Evolutionary conservation across 495 filamentous ascomycete species (phyloP), one percentile per base, ranked within the genome.

Genomic region (Apodospora peruviana): DNA sequence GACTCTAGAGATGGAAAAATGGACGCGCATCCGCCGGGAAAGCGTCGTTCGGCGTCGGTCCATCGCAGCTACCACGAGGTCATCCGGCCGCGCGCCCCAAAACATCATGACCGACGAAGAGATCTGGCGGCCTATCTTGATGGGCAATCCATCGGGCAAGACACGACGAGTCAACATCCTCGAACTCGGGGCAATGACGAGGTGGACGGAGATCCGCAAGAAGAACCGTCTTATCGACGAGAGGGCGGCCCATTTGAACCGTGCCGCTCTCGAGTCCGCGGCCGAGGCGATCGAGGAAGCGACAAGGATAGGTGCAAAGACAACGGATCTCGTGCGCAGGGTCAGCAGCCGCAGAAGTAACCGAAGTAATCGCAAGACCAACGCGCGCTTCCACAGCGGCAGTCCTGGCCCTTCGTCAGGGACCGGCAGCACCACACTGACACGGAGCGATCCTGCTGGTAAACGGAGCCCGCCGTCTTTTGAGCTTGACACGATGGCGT

Each of bases 141-240:
- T 86, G 51, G 84, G 84, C 29, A 84, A 83, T 67, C 84, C 84
- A 25, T 76, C 73, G 19, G 77, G 81, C 19, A 82, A 77, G 58
- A 80, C 76, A 60, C 69, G 84, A 34, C 70, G 81, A 40, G 79
- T 88, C 72, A 85, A 78, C 51, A 60, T 85, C 22, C 68, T 88
- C 39, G 84, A 88, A 59, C 57, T 87, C 18, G 84, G 84, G 2
- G 62, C 65, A 18, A 59, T 83, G 68, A 82, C 71, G 36, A 65
- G 84, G 23, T 88, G 84, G 82, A 83, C 75, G 36, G 84, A 88
- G 66, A 86, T 88, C 58, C 70, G 84, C 52, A 75, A 73, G 59
- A 77, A 79, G 65, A 88, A 88, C 57, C 68, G 68, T 42, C 60
- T 88, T 50, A 71, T 83, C 27, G 73, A 79, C 54, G 54, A 68